Percentiles rank a stretch among this genome's conserved stretches.
These are phyloP conservation scores for Termitomyces sp. DNA, from an alignment of 768 basidiomycete genomes.

Conservation along the genomic window DNA sequence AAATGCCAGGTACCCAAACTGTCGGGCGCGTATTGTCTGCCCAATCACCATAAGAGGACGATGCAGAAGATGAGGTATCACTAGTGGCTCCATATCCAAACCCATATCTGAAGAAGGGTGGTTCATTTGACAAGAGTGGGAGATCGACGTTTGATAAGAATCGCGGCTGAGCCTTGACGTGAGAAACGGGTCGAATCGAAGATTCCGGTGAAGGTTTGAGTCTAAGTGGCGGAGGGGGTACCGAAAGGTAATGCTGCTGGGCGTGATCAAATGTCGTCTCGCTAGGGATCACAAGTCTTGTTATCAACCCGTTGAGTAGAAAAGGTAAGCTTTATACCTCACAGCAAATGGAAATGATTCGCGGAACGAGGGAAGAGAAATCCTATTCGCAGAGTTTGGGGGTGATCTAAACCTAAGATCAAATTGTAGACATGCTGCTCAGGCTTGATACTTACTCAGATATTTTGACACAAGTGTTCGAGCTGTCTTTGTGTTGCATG, in stretches of 20 bases:
- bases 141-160: background rate
- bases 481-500: background rate
- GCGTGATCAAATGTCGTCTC: background rate
- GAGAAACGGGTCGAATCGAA: background rate
- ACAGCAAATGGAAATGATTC: slow-evolving; percentile 13
- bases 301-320: background rate
- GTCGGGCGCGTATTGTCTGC: background rate
- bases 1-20: slow-evolving; percentile 2
- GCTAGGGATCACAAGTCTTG: background rate
- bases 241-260: background rate
- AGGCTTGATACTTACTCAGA: background rate
- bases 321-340: slow-evolving; percentile 1
- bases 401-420: background rate
- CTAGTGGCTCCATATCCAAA: background rate
- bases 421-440: background rate
- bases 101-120: background rate
- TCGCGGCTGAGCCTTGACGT: background rate
- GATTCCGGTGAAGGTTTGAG: background rate
- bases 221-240: background rate
- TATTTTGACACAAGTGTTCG: background rate
- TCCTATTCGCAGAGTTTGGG: background rate
- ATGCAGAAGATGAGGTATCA: slow-evolving; percentile 1
- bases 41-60: slow-evolving; percentile 3
- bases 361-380: slow-evolving; percentile 16
- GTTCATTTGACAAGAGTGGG: background rate